Evolutionary conservation across 176 grass and related monocot genomes (phyloP).

Genomic region (Eragrostis curvula): DNA sequence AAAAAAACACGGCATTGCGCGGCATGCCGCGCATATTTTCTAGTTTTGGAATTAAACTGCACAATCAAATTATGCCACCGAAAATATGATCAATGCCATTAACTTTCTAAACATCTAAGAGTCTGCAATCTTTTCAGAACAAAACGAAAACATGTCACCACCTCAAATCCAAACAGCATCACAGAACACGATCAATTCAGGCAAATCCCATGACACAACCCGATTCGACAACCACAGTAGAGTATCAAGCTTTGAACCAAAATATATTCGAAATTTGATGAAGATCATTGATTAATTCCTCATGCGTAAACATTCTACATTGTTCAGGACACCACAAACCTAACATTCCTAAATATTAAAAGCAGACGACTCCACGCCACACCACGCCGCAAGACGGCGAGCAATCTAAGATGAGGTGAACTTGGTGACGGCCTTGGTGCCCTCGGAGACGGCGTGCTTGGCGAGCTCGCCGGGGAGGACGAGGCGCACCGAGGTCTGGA

Average conservation of each 20-base stretch:
- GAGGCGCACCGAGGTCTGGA: conserved; percentile 41
- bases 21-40: too few relatives aligned
- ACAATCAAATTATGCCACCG: too few relatives aligned
- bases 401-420: conserved; percentile 15
- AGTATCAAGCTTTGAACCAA: background rate
- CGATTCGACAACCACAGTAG: background rate
- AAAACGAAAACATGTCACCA: background rate
- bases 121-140: background rate
- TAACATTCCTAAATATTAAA: background rate
- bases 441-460: conserved; percentile 60
- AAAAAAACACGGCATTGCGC: too few relatives aligned
- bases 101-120: too few relatives aligned
- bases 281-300: background rate
- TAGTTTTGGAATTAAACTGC: too few relatives aligned
- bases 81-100: too few relatives aligned
- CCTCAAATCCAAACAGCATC: background rate
- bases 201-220: background rate
- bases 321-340: background rate
- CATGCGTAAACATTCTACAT: background rate
- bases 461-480: conserved; percentile 57
- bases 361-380: background rate
- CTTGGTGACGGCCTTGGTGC: conserved; percentile 58
- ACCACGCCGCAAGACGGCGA: background rate
- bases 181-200: background rate
- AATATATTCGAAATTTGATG: background rate